Evolutionary conservation across 1,284 basidiomycete species (phyloP).

Genomic region (Cutaneotrichosporon cutaneum): DNA sequence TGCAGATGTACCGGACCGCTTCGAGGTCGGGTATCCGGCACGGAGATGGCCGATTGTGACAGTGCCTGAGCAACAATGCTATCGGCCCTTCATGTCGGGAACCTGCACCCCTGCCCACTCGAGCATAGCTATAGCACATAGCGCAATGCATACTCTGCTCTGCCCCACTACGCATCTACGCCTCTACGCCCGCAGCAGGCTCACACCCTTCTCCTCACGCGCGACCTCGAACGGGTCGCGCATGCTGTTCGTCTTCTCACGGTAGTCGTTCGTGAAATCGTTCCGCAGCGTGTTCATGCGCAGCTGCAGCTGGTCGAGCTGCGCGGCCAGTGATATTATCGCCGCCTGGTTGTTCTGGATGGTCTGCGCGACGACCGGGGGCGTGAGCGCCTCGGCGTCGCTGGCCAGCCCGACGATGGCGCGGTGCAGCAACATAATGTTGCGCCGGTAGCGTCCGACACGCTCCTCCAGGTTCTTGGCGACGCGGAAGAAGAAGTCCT

Average conservation of each 20-base stretch:
- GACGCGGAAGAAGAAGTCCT: slow-evolving; percentile 42
- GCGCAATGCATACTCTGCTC: neutral
- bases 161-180: neutral
- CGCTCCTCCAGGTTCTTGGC: slow-evolving; percentile 39
- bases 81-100: too few species aligned
- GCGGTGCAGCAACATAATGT: slow-evolving; percentile 42
- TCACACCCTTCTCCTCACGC: slow-evolving; percentile 39
- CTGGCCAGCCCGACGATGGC: slow-evolving; percentile 36
- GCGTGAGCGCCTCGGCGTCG: slow-evolving; percentile 38
- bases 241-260: slow-evolving; percentile 42
- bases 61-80: too few species aligned
- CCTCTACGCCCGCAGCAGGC: slow-evolving; percentile 18
- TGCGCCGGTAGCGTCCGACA: slow-evolving; percentile 42
- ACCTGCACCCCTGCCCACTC: too few species aligned
- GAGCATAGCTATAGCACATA: too few species aligned
- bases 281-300: slow-evolving; percentile 37
- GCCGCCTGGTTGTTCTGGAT: slow-evolving; percentile 49
- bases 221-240: slow-evolving; percentile 50
- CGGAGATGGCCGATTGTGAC: neutral
- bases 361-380: slow-evolving; percentile 46
- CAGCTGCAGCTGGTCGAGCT: slow-evolving; percentile 40
- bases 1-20: too few species aligned
- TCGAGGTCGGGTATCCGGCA: neutral
- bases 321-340: slow-evolving; percentile 41
- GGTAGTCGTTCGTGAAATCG: slow-evolving; percentile 38